Percentiles rank a stretch among this genome's conserved stretches.
Evolutionary conservation across 2,329 filamentous ascomycete species (phyloP).

Genomic region (Tolypocladium amazonense): DNA sequence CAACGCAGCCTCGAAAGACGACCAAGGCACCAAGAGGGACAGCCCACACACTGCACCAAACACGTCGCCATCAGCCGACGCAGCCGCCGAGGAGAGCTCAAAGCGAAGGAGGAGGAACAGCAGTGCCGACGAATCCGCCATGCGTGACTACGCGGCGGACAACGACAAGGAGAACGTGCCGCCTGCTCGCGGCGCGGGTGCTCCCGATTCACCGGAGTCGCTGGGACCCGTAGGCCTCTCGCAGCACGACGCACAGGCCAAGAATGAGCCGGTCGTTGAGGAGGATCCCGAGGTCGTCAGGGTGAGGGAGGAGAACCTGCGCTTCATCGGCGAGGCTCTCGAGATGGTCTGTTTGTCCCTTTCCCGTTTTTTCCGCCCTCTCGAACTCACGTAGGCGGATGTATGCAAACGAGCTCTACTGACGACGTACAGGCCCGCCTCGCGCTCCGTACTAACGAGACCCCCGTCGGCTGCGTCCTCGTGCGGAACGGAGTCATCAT

Average conservation of each 20-base stretch:
- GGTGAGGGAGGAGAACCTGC: conserved; percentile 23
- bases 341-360: conserved; percentile 54
- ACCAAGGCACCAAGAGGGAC: not conserved
- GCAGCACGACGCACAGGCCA: not conserved
- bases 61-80: not conserved
- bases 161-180: not conserved
- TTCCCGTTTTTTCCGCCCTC: not conserved
- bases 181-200: not conserved
- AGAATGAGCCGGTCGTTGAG: not conserved
- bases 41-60: not conserved
- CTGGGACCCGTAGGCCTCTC: not conserved
- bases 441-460: conserved; percentile 79
- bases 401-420: not conserved
- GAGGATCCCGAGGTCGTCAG: conserved; percentile 18
- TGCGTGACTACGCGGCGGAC: not conserved
- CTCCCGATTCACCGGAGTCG: not conserved
- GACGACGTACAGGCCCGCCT: conserved; percentile 56
- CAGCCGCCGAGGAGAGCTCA: not conserved
- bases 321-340: conserved; percentile 77
- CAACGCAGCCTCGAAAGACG: not conserved
- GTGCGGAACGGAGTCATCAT: conserved; percentile 73
- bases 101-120: no score
- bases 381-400: not conserved
- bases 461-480: conserved; percentile 91
- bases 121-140: not conserved